phyloP scores from a whole-genome alignment of 352 stramenopile species.

The Globisporangium abappressorium region DNA sequence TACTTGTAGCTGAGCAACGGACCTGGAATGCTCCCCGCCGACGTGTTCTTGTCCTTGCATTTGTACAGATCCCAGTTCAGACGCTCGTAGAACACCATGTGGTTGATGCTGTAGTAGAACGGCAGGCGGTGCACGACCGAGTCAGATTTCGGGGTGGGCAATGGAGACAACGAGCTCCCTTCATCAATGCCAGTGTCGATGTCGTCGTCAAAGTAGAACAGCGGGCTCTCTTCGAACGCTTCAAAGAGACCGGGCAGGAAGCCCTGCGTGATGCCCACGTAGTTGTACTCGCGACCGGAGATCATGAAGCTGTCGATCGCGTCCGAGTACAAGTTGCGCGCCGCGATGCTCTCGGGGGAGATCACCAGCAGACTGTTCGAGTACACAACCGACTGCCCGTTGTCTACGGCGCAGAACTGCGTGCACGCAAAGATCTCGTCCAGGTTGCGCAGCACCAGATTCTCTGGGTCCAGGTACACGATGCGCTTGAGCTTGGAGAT shows the following conservation, averaged over 20 bases:
- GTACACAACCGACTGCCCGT: conserved; percentile 79
- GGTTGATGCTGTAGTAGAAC: conserved; percentile 87
- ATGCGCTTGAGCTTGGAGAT: conserved; percentile 63
- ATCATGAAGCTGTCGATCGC: conserved; percentile 85
- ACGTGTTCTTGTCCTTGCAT: conserved; percentile 71
- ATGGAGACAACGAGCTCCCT: conserved; percentile 21
- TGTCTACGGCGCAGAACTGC: conserved; percentile 81
- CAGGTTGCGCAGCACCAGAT: conserved; percentile 72
- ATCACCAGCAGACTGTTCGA: conserved; percentile 81
- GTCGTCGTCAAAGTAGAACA: conserved; percentile 62
- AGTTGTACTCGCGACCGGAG: conserved; percentile 76
- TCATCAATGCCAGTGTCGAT: conserved; percentile 31
- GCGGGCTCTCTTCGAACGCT: conserved; percentile 72
- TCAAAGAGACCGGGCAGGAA: conserved; percentile 81
- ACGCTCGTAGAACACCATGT: conserved; percentile 88
- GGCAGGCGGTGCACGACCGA: conserved; percentile 68
- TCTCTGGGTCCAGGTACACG: conserved; percentile 78
- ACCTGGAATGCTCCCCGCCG: conserved; percentile 52
- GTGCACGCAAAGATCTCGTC: conserved; percentile 82
- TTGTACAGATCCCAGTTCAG: conserved; percentile 87
- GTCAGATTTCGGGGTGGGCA: conserved; percentile 24
- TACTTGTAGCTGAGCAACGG: conserved; percentile 81
- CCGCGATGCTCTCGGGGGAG: conserved; percentile 60
- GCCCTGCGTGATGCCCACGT: conserved; percentile 77
- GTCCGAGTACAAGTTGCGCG: conserved; percentile 76